Conservation (phyloP, 495 filamentous ascomycete genomes). For the Apiosordaria backusii region DNA sequence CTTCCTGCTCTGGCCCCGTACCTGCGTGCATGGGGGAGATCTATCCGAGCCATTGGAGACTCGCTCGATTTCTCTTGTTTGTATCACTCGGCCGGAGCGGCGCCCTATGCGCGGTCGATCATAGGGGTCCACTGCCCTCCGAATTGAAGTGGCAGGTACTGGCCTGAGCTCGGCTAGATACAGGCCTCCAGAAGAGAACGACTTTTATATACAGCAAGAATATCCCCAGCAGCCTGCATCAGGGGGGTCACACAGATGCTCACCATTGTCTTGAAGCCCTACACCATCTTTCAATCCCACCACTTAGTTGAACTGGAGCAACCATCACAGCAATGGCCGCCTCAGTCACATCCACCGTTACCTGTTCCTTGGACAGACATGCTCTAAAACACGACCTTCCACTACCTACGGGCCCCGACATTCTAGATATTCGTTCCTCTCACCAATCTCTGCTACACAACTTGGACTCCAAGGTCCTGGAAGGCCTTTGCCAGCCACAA, state of each 20-base stretch:
- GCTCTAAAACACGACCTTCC: not conserved
- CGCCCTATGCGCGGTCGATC: not conserved
- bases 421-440: constrained; percentile 20
- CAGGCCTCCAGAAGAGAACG: not conserved
- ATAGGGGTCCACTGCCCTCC: not conserved
- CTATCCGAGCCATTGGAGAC: no score
- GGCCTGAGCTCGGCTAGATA: not conserved
- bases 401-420: not conserved
- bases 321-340: not conserved
- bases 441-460: constrained; percentile 6
- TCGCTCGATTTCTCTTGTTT: no score
- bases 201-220: not conserved
- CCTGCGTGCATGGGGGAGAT: not conserved
- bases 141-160: not conserved
- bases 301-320: not conserved
- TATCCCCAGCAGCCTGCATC: no score
- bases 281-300: not conserved
- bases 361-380: not conserved
- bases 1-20: not conserved
- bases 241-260: not conserved
- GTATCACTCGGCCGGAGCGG: not conserved
- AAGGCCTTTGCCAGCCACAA: constrained; percentile 7
- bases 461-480: constrained; percentile 9
- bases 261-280: not conserved
- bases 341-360: not conserved